Base-by-base conservation (phyloP, 495 filamentous ascomycete genomes). In the Extremus antarcticus region DNA sequence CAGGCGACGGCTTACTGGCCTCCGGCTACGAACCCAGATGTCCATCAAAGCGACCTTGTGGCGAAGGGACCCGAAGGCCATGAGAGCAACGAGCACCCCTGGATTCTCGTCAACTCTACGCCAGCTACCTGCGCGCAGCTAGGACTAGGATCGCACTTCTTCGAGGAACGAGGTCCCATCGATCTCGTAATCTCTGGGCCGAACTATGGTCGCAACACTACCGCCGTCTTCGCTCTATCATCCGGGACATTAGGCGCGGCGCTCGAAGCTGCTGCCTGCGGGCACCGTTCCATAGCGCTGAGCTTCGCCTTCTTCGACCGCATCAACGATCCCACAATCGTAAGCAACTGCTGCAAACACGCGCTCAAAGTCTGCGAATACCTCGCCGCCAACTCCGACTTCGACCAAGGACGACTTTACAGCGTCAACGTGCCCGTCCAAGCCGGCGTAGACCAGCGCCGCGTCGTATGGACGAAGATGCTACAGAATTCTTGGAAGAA, bases 201-300 rank as follows among this genome's bases (percentile, higher is more conserved):
- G 7, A 98, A 98, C 67, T 96, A 95, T 71, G 92, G 92, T 8
- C 75, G 91, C 38, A 98, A 98, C 70, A 87, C 86, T 2, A 97
- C 92, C 0, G 87, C 91, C 0, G 76, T 95, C 20, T 96, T 97
- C 63, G 84, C 85, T n/a, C 71, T 98, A 50, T 88, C 82, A 39
- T 88, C 82, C 41, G 92, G 92, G 20, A 98, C 92, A 0, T 73
- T 98, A 47, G 92, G 92, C 17, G 92, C 82, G 0, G 92, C 92
- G 0, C 77, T 98, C 69, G 92, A 97, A 71, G 91, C 85, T 10
- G 90, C 92, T n/a, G 78, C 88, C 0, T 95, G 87, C 62, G 80
- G 78, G 32, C 78, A 78, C 51, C 81, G 77, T 51, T 77, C 87
- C 7, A 85, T 98, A 53, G 92, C 92, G 1, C 68, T 98, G 24